Conservation (phyloP, 2,329 filamentous ascomycete species). For the Cercospora sesami region DNA sequence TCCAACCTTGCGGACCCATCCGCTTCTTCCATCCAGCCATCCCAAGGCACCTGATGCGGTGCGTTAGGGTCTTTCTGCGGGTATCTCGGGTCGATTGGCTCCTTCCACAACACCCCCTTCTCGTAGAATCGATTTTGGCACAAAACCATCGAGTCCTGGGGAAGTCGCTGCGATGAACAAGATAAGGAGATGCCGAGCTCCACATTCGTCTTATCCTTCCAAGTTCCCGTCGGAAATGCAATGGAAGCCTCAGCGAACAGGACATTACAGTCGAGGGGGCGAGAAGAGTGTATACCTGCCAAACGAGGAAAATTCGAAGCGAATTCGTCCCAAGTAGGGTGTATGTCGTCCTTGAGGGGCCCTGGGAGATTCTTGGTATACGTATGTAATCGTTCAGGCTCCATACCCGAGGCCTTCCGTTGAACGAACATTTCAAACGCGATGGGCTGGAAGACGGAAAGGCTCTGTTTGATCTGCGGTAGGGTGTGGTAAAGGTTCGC, state of each 20-base stretch:
- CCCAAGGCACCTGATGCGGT: slow-evolving; percentile 22
- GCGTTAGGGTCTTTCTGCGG: slow-evolving; percentile 27
- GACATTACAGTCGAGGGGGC: slow-evolving; percentile 39
- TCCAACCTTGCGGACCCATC: slow-evolving; percentile 27
- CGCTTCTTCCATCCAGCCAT: slow-evolving; percentile 11
- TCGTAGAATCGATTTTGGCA: slow-evolving; percentile 34
- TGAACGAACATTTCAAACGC: slow-evolving; percentile 47
- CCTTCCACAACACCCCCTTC: slow-evolving; percentile 24
- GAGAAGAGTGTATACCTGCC: slow-evolving; percentile 27
- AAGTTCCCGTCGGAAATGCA: slow-evolving; percentile 43
- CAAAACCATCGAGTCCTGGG: slow-evolving; percentile 24
- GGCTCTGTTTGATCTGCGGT: slow-evolving; percentile 24
- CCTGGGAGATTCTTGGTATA: slow-evolving; percentile 41
- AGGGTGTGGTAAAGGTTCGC: slow-evolving; percentile 14
- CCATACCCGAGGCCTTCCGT: slow-evolving; percentile 27
- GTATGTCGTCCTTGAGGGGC: slow-evolving; percentile 36
- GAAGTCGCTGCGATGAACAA: slow-evolving; percentile 32
- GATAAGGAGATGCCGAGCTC: slow-evolving; percentile 38
- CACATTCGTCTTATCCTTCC: slow-evolving; percentile 38
- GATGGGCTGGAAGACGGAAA: slow-evolving; percentile 34
- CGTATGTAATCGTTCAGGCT: slow-evolving; percentile 38
- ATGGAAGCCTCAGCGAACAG: slow-evolving; percentile 46
- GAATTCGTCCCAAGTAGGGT: slow-evolving; percentile 35
- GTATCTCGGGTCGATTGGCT: slow-evolving; percentile 6
- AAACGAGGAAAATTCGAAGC: slow-evolving; percentile 36